Evolutionary conservation across 1,284 basidiomycete genomes (phyloP).

Genomic region (Malassezia psittaci): DNA sequence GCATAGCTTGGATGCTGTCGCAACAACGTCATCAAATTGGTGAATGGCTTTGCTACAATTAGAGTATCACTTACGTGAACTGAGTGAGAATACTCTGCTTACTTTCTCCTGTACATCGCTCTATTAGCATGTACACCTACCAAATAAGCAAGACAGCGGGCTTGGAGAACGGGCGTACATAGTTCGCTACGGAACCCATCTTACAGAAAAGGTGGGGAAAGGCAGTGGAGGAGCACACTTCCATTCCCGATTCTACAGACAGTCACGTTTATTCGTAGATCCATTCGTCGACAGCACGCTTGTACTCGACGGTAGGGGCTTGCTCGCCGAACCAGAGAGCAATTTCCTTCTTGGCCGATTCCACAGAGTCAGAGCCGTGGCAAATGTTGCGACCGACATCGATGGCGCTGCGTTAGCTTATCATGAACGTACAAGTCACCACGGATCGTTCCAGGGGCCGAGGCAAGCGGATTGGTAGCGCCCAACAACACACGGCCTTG

Average conservation of each 20-base stretch:
- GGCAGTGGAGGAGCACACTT: background rate
- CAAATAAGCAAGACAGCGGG: background rate
- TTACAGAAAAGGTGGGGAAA: background rate
- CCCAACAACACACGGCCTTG: slow-evolving; percentile 82
- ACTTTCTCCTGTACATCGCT: slow-evolving; percentile 7
- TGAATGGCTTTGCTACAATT: background rate
- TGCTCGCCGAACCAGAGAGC: slow-evolving; percentile 47
- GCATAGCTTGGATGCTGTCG: background rate
- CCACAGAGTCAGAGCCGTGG: slow-evolving; percentile 66
- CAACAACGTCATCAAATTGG: background rate
- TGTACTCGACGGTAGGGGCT: slow-evolving; percentile 40
- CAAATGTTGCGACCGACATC: slow-evolving; percentile 60
- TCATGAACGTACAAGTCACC: slow-evolving; percentile 22
- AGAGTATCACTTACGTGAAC: background rate
- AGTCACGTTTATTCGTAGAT: slow-evolving; percentile 36
- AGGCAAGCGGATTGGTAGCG: slow-evolving; percentile 89
- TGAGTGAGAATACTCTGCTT: background rate
- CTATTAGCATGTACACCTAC: slow-evolving; percentile 1
- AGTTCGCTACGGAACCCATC: background rate
- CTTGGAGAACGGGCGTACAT: background rate
- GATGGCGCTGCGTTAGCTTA: slow-evolving; percentile 54
- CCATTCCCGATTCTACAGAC: background rate
- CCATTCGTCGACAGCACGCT: slow-evolving; percentile 39
- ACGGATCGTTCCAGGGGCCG: slow-evolving; percentile 55
- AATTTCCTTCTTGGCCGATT: slow-evolving; percentile 46